These are phyloP conservation scores for Chrysoporthe puriensis DNA, from an alignment of 2,329 filamentous ascomycete species.

Conservation along the genomic window DNA sequence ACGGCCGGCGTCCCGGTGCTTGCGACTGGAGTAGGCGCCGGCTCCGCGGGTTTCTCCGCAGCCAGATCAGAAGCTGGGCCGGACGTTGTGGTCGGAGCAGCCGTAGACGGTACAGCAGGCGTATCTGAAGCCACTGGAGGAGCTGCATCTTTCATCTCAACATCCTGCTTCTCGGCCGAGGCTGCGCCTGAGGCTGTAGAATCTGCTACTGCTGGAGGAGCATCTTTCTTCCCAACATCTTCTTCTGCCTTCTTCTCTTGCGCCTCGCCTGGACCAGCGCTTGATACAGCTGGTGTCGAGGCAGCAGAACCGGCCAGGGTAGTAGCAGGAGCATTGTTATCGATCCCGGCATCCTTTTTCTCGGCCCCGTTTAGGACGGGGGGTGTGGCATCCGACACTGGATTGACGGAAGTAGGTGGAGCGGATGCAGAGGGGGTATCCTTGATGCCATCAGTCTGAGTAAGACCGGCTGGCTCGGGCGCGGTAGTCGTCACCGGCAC, in stretches of 20 bases:
- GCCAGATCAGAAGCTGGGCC: background rate
- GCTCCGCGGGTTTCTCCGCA: constrained; percentile 11
- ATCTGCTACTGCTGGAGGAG: background rate
- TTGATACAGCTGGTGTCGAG: background rate
- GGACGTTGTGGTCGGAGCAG: background rate
- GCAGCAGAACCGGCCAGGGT: background rate
- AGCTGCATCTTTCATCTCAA: constrained; percentile 30
- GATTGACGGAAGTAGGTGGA: background rate
- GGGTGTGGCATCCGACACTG: background rate
- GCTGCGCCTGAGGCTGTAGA: constrained; percentile 1
- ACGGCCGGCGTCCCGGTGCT: background rate
- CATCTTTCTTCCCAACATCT: background rate
- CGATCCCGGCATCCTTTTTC: background rate
- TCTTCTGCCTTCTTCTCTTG: constrained; percentile 3
- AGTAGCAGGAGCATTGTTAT: background rate
- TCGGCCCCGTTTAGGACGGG: background rate
- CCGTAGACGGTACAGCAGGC: background rate
- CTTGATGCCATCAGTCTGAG: constrained; percentile 1
- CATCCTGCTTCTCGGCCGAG: constrained; percentile 22
- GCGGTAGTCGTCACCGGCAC: background rate
- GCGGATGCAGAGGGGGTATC: background rate
- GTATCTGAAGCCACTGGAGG: constrained; percentile 3
- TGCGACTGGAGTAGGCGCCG: constrained; percentile 9
- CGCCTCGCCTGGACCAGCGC: background rate
- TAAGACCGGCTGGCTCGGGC: background rate